These are phyloP conservation scores for Flaveria sonorensis DNA, from an alignment of 129 eudicot genomes.

Conservation along the genomic window DNA sequence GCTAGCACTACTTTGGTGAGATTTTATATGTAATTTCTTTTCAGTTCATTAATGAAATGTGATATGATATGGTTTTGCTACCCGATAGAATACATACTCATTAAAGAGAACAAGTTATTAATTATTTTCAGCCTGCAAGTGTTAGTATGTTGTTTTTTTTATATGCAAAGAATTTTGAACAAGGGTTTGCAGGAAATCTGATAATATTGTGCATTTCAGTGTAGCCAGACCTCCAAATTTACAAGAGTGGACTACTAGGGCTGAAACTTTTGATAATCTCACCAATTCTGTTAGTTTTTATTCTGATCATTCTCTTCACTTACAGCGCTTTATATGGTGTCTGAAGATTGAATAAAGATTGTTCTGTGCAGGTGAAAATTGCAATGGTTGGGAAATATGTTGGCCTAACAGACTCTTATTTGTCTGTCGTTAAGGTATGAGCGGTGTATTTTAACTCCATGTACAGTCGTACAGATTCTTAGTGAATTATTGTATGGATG, in stretches of 20 bases:
- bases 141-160: background rate
- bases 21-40: conserved; percentile 10
- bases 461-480: background rate
- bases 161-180: conserved; percentile 4
- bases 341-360: conserved; percentile 29
- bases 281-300: conserved; percentile 67
- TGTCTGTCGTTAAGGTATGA: conserved; percentile 91
- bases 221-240: conserved; percentile 74
- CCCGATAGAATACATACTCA: background rate
- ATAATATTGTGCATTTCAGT: conserved; percentile 48
- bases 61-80: conserved; percentile 8
- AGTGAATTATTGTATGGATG: background rate
- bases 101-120: background rate
- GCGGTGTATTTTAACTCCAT: conserved; percentile 9
- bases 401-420: conserved; percentile 86
- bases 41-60: conserved; percentile 2
- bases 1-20: conserved; percentile 70
- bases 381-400: conserved; percentile 99
- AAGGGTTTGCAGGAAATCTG: conserved; percentile 17
- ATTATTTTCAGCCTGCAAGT: conserved; percentile 9
- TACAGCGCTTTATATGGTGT: background rate
- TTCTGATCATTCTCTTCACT: conserved; percentile 10
- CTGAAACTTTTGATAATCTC: conserved; percentile 86
- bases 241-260: conserved; percentile 92
- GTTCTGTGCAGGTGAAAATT: conserved; percentile 69